Percentiles rank a stretch among this genome's conserved stretches.
Evolutionary conservation across 345 rosid species (phyloP).

Genomic region (Murraya paniculata): DNA sequence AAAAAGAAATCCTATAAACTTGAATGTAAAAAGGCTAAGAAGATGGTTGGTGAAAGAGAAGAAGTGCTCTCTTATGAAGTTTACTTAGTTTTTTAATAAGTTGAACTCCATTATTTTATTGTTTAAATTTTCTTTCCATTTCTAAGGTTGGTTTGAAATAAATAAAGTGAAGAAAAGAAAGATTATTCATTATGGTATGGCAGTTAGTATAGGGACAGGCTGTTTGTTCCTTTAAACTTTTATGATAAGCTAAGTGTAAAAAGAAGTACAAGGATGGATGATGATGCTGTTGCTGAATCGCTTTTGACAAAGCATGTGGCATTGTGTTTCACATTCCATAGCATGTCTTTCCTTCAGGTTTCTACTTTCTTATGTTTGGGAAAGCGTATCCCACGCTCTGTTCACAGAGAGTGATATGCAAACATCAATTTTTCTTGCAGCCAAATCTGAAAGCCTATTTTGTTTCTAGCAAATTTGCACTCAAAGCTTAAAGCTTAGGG

Average conservation of each 20-base stretch:
- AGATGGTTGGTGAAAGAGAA: not conserved
- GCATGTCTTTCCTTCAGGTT: slow-evolving; percentile 36
- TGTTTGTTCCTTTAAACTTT: slow-evolving; percentile 40
- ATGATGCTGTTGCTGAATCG: not conserved
- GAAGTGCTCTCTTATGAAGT: slow-evolving; percentile 10
- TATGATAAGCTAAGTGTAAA: not conserved
- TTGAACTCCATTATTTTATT: not conserved
- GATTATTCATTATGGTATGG: not conserved
- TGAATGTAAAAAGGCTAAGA: not conserved
- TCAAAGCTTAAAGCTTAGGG: no score
- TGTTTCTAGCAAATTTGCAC: not conserved
- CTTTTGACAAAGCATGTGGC: slow-evolving; percentile 37
- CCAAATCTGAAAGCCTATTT: not conserved
- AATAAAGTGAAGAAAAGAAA: not conserved
- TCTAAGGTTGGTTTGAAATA: slow-evolving; percentile 39
- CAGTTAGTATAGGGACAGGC: slow-evolving; percentile 31
- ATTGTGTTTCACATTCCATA: slow-evolving; percentile 46
- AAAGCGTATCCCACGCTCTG: slow-evolving; percentile 13
- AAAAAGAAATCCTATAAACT: not conserved
- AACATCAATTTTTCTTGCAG: not conserved
- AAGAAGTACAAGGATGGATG: not conserved
- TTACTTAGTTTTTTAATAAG: slow-evolving; percentile 6
- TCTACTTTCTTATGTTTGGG: slow-evolving; percentile 1
- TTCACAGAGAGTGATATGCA: not conserved
- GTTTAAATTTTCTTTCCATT: slow-evolving; percentile 22